Evolutionary conservation across 2,329 filamentous ascomycete genomes (phyloP).

Genomic region (Claviceps lovelessii): DNA sequence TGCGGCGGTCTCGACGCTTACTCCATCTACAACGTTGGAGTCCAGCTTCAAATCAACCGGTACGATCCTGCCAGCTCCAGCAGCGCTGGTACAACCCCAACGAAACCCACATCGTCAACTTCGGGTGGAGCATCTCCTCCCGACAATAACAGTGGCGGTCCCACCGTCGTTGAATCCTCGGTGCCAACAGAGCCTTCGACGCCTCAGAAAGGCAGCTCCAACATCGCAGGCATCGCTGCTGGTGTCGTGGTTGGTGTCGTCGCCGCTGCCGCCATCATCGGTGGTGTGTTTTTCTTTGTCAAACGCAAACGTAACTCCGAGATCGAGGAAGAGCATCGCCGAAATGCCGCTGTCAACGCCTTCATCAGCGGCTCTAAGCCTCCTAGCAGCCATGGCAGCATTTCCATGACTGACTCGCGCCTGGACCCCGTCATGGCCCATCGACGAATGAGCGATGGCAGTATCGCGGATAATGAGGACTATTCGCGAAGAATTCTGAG

Average conservation of each 20-base stretch:
- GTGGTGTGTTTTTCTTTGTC: slow-evolving; percentile 58
- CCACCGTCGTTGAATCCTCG: slow-evolving; percentile 8
- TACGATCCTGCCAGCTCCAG: slow-evolving; percentile 15
- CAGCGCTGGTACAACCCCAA: neutral
- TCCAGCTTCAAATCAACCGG: slow-evolving; percentile 23
- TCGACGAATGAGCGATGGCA: slow-evolving; percentile 79
- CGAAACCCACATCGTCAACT: neutral
- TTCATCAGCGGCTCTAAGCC: slow-evolving; percentile 56
- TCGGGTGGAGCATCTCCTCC: slow-evolving; percentile 11
- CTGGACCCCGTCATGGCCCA: slow-evolving; percentile 78
- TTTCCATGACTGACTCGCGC: slow-evolving; percentile 67
- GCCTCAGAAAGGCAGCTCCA: slow-evolving; percentile 31
- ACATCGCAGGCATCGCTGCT: slow-evolving; percentile 70
- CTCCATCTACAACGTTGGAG: slow-evolving; percentile 37
- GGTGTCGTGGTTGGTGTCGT: slow-evolving; percentile 79
- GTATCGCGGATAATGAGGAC: slow-evolving; percentile 93
- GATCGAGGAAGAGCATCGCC: slow-evolving; percentile 71
- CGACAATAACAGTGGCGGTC: slow-evolving; percentile 6
- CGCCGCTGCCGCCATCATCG: slow-evolving; percentile 48
- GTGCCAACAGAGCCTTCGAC: slow-evolving; percentile 10
- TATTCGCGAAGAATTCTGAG: slow-evolving; percentile 92
- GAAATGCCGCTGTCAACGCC: slow-evolving; percentile 63
- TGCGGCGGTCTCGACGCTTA: slow-evolving; percentile 36
- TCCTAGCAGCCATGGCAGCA: slow-evolving; percentile 45
- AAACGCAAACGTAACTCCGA: slow-evolving; percentile 62